These are phyloP conservation scores for Abrus precatorius DNA, from an alignment of 306 rosid species.

Conservation along the genomic window DNA sequence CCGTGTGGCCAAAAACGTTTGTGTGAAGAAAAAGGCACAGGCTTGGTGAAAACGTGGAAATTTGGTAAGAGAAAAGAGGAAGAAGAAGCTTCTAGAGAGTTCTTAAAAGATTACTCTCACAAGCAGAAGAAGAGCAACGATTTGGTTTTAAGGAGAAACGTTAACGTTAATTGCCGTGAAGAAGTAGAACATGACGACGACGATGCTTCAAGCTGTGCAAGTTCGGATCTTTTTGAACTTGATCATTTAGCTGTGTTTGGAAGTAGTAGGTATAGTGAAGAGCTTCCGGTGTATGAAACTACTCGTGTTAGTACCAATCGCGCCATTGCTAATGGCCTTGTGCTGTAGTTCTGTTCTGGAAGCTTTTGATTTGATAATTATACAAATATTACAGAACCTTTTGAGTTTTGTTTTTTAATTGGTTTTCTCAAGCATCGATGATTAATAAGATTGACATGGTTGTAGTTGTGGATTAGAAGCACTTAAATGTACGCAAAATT, in stretches of 20 bases:
- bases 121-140: conserved; percentile 54
- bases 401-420: conserved; percentile 3
- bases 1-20: conserved; percentile 70
- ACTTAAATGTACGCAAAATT: background rate
- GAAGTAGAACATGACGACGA: conserved; percentile 44
- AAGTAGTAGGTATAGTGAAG: conserved; percentile 66
- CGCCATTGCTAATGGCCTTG: conserved; percentile 67
- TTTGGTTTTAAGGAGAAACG: background rate
- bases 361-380: background rate
- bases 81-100: conserved; percentile 63
- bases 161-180: background rate
- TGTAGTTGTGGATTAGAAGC: background rate
- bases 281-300: conserved; percentile 94
- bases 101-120: conserved; percentile 58
- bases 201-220: conserved; percentile 76
- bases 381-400: conserved; percentile 27
- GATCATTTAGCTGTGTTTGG: conserved; percentile 71
- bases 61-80: conserved; percentile 50
- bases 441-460: conserved; percentile 17
- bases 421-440: conserved; percentile 12
- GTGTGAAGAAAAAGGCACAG: conserved; percentile 45
- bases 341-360: conserved; percentile 37
- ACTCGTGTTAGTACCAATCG: conserved; percentile 71
- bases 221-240: conserved; percentile 96
- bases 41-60: background rate